Evolutionary conservation across 2,329 filamentous ascomycete species (phyloP).

Genomic region (Aureobasidium sp.): DNA sequence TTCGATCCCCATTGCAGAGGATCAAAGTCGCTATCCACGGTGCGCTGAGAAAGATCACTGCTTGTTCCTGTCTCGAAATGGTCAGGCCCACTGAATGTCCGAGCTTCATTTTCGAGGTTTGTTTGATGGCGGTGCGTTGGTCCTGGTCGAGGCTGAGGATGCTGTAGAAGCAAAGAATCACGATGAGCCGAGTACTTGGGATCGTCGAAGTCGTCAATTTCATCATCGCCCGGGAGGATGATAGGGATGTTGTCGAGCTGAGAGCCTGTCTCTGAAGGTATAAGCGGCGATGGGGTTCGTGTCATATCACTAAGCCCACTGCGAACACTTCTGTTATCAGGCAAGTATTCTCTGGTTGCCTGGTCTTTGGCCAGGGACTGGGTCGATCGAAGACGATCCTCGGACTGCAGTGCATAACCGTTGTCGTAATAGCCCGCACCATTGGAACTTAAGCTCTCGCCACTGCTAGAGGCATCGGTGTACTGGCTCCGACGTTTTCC

Average conservation of each 20-base stretch:
- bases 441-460: conserved; percentile 5
- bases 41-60: conserved; percentile 30
- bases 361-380: conserved; percentile 26
- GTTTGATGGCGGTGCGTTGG: conserved; percentile 68
- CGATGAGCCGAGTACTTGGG: conserved; percentile 78
- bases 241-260: conserved; percentile 4
- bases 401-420: conserved; percentile 50
- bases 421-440: conserved; percentile 40
- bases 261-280: conserved; percentile 44
- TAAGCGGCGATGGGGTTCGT: conserved; percentile 45
- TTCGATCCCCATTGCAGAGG: conserved; percentile 44
- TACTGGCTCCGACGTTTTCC: conserved; percentile 55
- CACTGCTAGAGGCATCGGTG: conserved; percentile 56
- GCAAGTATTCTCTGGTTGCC: conserved; percentile 17
- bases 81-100: conserved; percentile 51
- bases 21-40: conserved; percentile 32
- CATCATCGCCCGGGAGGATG: not conserved
- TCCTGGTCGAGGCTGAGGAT: conserved; percentile 69
- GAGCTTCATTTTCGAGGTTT: conserved; percentile 65
- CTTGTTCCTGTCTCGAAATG: conserved; percentile 23
- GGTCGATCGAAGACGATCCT: conserved; percentile 46
- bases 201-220: not conserved
- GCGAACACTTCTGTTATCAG: conserved; percentile 27
- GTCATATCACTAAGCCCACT: conserved; percentile 28
- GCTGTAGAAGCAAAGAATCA: conserved; percentile 71